Conservation (phyloP, 768 basidiomycete genomes). For the Hydnomerulius pinastri region DNA sequence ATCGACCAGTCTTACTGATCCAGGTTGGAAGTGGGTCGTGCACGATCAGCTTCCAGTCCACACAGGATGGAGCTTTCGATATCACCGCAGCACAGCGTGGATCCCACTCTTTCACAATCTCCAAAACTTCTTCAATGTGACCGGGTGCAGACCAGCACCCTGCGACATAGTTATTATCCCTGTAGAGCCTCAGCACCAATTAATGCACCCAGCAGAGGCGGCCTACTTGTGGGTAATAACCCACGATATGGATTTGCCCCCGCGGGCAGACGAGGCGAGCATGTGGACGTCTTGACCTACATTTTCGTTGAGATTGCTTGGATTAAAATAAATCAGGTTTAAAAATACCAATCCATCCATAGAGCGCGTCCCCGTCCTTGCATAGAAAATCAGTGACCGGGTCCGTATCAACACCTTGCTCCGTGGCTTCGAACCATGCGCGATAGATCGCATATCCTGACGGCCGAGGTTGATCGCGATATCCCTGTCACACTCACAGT, state of each 20-base stretch:
- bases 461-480: conserved; percentile 24
- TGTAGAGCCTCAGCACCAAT: conserved; percentile 5
- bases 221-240: conserved; percentile 24
- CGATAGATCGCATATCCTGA: conserved; percentile 32
- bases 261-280: conserved; percentile 13
- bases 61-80: conserved; percentile 26
- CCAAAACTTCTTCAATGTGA: conserved; percentile 22
- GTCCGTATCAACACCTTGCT: conserved; percentile 23
- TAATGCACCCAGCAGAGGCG: background rate
- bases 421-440: conserved; percentile 28
- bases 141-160: conserved; percentile 22
- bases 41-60: conserved; percentile 43
- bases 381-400: conserved; percentile 21
- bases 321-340: background rate
- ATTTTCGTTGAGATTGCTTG: background rate
- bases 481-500: conserved; percentile 16
- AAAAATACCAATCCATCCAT: conserved; percentile 25
- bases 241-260: conserved; percentile 19
- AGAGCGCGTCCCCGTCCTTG: conserved; percentile 20
- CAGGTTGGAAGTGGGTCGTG: conserved; percentile 40
- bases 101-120: conserved; percentile 25
- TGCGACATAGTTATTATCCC: conserved; percentile 22
- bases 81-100: conserved; percentile 25
- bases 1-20: conserved; percentile 30
- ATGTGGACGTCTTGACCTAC: conserved; percentile 23